Base-by-base conservation (phyloP, 768 basidiomycete genomes). In the Chiua virens region DNA sequence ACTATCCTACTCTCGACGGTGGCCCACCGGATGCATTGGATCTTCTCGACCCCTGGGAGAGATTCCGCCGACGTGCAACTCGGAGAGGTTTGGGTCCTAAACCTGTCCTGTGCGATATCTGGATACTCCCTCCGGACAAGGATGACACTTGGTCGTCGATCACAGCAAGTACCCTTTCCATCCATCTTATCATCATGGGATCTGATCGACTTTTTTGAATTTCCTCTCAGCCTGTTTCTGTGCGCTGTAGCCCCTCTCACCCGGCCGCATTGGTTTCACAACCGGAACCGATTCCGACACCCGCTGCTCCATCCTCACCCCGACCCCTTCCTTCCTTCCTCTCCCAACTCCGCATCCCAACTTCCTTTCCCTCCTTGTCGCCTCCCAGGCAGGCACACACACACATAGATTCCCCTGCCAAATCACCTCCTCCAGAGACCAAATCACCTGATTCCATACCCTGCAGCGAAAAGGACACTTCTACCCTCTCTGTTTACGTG, bases 1-100 rank as follows among this genome's bases (percentile, higher is more conserved):
- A 76, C 84, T 36, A 30, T 58, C 0, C 52, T 60, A 17, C 60
- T 75, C 30, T 34, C 8, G 32, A 34, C 32, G 32, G 32, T 2
- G 14, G 32, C 32, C 14, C 14, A 14, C 15, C 32, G 15, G 32
- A 34, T 15, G 10, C 28, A 2, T 30, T 30, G 28, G 28, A 36
- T 13, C 38, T 30, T 3, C 45, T 55, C 35, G 49, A 51, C 15
- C 23, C 47, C 22, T 3, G 37, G 8, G 36, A 21, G 10, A 45
- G 25, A 3, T 45, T 37, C 1, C 59, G 49, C n/a, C 32, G 32
- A 14, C 59, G 56, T 30, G 10, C 51, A 5, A 2, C 45, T 6
- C 47, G 52, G 8, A 47, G 52, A 8, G 32, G 32, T 3, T 11
- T 51, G 0, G 63, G 55, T 2, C 45, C 60, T 0, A 60, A 51